Percentiles rank a stretch among this genome's conserved stretches.
These are phyloP conservation scores for Cercophora samala DNA, from an alignment of 495 filamentous ascomycete genomes.

Conservation along the genomic window DNA sequence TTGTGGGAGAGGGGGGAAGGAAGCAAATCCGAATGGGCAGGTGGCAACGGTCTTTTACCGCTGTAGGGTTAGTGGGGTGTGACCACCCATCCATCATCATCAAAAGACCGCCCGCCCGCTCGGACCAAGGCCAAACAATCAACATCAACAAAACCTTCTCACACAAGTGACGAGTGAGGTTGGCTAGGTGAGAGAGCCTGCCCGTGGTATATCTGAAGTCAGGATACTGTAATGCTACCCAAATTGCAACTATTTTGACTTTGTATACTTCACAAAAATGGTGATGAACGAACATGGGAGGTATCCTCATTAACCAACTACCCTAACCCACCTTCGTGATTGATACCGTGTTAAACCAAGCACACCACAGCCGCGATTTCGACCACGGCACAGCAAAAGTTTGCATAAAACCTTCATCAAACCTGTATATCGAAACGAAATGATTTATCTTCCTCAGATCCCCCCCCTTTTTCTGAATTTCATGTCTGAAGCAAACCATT, in stretches of 20 bases:
- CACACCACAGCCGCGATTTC: not conserved
- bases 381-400: not conserved
- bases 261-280: too few species aligned
- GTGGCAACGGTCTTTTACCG: slow-evolving; percentile 7
- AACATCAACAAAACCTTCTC: not conserved
- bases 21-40: not conserved
- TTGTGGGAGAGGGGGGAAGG: not conserved
- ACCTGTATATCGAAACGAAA: not conserved
- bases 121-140: not conserved
- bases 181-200: not conserved
- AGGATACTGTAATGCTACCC: too few species aligned
- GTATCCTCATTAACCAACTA: not conserved
- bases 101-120: not conserved
- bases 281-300: not conserved
- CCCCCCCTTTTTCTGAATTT: not conserved
- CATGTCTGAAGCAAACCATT: not conserved
- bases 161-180: not conserved
- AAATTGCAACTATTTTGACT: too few species aligned
- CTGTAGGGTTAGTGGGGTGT: not conserved
- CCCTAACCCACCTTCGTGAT: not conserved
- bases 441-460: not conserved
- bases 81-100: not conserved
- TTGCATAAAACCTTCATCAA: not conserved
- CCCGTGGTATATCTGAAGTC: too few species aligned
- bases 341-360: not conserved